A percentile compares a stretch with the other conserved stretches of the same genome.
phyloP scores from a whole-genome alignment of 2,329 filamentous ascomycete genomes.

The Exophiala sideris region DNA sequence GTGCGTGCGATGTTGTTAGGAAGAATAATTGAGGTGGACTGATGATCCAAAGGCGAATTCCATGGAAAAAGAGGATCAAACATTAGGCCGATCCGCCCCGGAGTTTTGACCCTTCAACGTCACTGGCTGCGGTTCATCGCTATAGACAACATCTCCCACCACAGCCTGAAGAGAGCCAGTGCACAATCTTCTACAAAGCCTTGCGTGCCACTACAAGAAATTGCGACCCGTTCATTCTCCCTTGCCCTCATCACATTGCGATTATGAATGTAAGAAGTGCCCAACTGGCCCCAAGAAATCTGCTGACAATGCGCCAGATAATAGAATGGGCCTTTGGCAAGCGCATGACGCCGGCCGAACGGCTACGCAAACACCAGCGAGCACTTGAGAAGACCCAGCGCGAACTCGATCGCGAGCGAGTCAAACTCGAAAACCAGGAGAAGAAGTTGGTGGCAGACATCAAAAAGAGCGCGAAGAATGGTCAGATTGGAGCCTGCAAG shows the following conservation, averaged over 20 bases:
- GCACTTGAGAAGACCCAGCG: constrained; percentile 96
- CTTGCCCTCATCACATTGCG: not conserved
- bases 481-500: constrained; percentile 96
- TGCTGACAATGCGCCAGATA: constrained; percentile 56
- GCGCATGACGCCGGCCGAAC: constrained; percentile 87
- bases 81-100: not conserved
- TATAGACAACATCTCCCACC: no score
- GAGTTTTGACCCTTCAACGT: not conserved
- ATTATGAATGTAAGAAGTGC: constrained; percentile 40
- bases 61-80: not conserved
- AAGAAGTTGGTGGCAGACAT: constrained; percentile 95
- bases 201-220: not conserved
- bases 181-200: no score
- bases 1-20: not conserved
- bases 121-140: not conserved
- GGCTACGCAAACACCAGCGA: constrained; percentile 72
- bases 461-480: constrained; percentile 97
- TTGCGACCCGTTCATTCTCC: not conserved
- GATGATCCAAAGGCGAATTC: not conserved
- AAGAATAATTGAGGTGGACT: not conserved
- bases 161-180: no score
- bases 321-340: constrained; percentile 99
- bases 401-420: constrained; percentile 88
- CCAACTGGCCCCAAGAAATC: not conserved
- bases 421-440: constrained; percentile 97